Conservation (phyloP, 371 early-diverging fungal genomes). For the Actinomucor elegans region DNA sequence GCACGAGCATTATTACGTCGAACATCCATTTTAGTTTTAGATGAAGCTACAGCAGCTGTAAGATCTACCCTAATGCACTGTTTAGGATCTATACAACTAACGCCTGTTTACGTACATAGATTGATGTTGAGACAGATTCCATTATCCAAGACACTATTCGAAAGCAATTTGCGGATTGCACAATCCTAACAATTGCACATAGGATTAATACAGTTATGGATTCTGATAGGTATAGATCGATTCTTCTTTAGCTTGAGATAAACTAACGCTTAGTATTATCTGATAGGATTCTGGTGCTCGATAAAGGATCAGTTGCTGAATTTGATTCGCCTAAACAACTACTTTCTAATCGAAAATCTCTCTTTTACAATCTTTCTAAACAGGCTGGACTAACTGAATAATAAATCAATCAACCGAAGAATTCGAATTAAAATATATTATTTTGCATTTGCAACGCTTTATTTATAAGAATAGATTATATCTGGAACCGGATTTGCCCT, state of each 20-base stretch:
- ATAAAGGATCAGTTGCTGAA: slow-evolving; percentile 75
- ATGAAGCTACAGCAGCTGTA: slow-evolving; percentile 89
- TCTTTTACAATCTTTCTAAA: slow-evolving; percentile 70
- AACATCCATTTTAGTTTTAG: slow-evolving; percentile 73
- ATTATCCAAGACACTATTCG: slow-evolving; percentile 90
- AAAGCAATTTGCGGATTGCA: slow-evolving; percentile 76
- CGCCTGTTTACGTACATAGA: slow-evolving; percentile 15
- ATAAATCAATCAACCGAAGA: no score
- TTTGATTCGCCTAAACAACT: slow-evolving; percentile 72
- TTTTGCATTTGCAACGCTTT: no score
- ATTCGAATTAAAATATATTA: no score
- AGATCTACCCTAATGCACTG: not conserved
- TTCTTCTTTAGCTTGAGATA: not conserved
- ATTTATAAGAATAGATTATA: no score
- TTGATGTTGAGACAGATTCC: slow-evolving; percentile 81
- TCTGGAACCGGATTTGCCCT: no score
- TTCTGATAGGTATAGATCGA: slow-evolving; percentile 41
- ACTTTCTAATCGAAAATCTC: slow-evolving; percentile 56
- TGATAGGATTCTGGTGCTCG: slow-evolving; percentile 74
- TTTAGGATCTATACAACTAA: no score
- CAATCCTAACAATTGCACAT: slow-evolving; percentile 92
- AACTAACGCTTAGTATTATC: no score
- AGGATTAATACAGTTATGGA: slow-evolving; percentile 89
- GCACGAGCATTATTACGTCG: slow-evolving; percentile 80
- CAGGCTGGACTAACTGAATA: slow-evolving; percentile 63